Evolutionary conservation across 2,329 filamentous ascomycete species (phyloP).

Genomic region (Cladobotryum mycophilum): DNA sequence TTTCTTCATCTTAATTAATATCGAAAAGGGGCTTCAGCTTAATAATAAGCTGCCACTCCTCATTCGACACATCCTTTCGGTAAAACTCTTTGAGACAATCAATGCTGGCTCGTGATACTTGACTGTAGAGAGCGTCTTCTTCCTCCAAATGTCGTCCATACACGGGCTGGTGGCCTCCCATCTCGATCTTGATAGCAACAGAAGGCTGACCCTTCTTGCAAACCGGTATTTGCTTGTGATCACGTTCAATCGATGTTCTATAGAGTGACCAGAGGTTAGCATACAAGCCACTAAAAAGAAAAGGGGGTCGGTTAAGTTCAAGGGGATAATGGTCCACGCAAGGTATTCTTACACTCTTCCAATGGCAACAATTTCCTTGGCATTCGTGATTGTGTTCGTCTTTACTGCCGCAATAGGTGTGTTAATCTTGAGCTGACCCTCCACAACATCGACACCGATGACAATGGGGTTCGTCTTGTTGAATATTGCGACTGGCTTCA

Average conservation of each 20-base stretch:
- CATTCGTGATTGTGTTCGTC: slow-evolving; percentile 68
- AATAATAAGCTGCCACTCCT: slow-evolving; percentile 92
- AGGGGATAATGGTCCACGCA: background rate
- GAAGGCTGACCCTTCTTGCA: slow-evolving; percentile 98
- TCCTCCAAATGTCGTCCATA: slow-evolving; percentile 97
- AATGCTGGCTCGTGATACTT: slow-evolving; percentile 82
- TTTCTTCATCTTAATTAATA: slow-evolving; percentile 51
- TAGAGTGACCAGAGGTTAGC: slow-evolving; percentile 20
- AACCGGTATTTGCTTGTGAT: slow-evolving; percentile 87
- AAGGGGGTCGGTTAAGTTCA: background rate
- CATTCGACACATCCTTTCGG: slow-evolving; percentile 75
- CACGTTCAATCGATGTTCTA: slow-evolving; percentile 92
- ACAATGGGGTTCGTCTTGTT: slow-evolving; percentile 98
- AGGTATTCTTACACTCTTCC: slow-evolving; percentile 78
- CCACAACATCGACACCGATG: slow-evolving; percentile 89
- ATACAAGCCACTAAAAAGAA: slow-evolving; percentile 16
- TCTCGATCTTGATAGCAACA: slow-evolving; percentile 95
- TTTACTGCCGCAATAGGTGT: slow-evolving; percentile 88
- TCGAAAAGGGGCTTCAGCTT: slow-evolving; percentile 95
- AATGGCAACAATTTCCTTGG: slow-evolving; percentile 76
- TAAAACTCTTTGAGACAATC: slow-evolving; percentile 97
- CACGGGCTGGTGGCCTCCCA: slow-evolving; percentile 81
- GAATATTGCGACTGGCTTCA: slow-evolving; percentile 87
- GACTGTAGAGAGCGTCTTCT: slow-evolving; percentile 77
- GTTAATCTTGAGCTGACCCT: slow-evolving; percentile 77